Evolutionary conservation across 768 basidiomycete species (phyloP).

Genomic region (Panus rudis): DNA sequence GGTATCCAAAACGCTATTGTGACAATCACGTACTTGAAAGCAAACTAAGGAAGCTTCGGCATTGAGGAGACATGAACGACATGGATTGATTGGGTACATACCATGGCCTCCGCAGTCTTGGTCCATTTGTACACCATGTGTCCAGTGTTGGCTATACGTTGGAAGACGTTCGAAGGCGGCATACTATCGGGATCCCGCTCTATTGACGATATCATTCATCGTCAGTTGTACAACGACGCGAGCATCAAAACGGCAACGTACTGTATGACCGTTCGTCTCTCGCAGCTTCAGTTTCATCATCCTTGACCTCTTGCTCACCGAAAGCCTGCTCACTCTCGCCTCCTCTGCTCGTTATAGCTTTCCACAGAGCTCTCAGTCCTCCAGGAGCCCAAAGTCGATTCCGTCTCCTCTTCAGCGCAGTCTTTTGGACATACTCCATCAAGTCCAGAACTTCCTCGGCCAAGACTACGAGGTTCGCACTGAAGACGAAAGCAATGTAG

Average conservation of each 20-base stretch:
- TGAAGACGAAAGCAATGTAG: slow-evolving; percentile 44
- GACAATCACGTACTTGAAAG: slow-evolving; percentile 42
- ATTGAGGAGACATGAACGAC: neutral
- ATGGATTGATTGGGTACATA: slow-evolving; percentile 12
- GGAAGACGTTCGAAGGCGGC: slow-evolving; percentile 36
- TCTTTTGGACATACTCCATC: slow-evolving; percentile 29
- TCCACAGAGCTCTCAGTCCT: slow-evolving; percentile 30
- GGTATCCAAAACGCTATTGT: slow-evolving; percentile 49
- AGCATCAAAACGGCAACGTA: slow-evolving; percentile 5
- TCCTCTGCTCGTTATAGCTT: slow-evolving; percentile 19
- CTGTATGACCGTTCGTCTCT: slow-evolving; percentile 22
- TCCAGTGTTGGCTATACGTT: slow-evolving; percentile 31
- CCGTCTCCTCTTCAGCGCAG: slow-evolving; percentile 29
- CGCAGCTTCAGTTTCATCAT: slow-evolving; percentile 24
- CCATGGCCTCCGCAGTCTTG: slow-evolving; percentile 34
- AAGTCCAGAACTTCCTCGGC: slow-evolving; percentile 30
- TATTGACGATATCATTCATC: slow-evolving; percentile 9
- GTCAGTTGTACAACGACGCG: neutral
- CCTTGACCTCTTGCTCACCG: slow-evolving; percentile 19
- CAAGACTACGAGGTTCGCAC: slow-evolving; percentile 35
- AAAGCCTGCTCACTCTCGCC: slow-evolving; percentile 10
- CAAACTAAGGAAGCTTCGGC: slow-evolving; percentile 35
- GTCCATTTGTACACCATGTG: slow-evolving; percentile 33
- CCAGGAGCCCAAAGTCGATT: slow-evolving; percentile 46
- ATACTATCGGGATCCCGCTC: slow-evolving; percentile 41